These are phyloP conservation scores for Agroathelia rolfsii DNA, from an alignment of 1,284 basidiomycete genomes.

Conservation along the genomic window DNA sequence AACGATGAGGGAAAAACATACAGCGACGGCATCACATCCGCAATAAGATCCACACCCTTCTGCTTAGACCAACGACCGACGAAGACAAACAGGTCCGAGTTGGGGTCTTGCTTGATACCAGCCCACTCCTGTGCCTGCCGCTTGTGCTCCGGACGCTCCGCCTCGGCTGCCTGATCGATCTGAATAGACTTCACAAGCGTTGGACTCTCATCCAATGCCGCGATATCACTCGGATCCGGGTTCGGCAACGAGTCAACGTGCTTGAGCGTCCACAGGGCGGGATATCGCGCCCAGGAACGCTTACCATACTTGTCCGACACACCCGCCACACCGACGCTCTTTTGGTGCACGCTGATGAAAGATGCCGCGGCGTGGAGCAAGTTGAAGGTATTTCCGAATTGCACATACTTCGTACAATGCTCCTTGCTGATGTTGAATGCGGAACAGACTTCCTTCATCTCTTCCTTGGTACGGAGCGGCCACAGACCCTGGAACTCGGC, in stretches of 20 bases:
- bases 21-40: constrained; percentile 85
- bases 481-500: constrained; percentile 94
- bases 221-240: constrained; percentile 89
- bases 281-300: constrained; percentile 90
- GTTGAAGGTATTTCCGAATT: constrained; percentile 95
- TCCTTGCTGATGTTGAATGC: constrained; percentile 95
- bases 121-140: constrained; percentile 92
- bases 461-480: constrained; percentile 90
- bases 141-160: constrained; percentile 80
- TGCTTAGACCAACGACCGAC: constrained; percentile 96
- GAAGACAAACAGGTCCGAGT: constrained; percentile 86
- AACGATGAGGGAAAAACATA: constrained; percentile 28
- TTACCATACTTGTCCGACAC: constrained; percentile 95
- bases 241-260: constrained; percentile 92
- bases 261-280: constrained; percentile 88
- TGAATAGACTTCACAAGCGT: constrained; percentile 63
- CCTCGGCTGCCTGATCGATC: constrained; percentile 76
- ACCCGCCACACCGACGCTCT: constrained; percentile 86
- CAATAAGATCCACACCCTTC: constrained; percentile 91
- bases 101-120: constrained; percentile 79
- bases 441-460: constrained; percentile 95
- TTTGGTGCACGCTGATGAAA: constrained; percentile 87
- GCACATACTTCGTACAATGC: constrained; percentile 89
- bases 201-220: constrained; percentile 76
- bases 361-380: constrained; percentile 85